Evolutionary conservation across 148 eudicot species (phyloP).

Genomic region (Fagopyrum esculentum): DNA sequence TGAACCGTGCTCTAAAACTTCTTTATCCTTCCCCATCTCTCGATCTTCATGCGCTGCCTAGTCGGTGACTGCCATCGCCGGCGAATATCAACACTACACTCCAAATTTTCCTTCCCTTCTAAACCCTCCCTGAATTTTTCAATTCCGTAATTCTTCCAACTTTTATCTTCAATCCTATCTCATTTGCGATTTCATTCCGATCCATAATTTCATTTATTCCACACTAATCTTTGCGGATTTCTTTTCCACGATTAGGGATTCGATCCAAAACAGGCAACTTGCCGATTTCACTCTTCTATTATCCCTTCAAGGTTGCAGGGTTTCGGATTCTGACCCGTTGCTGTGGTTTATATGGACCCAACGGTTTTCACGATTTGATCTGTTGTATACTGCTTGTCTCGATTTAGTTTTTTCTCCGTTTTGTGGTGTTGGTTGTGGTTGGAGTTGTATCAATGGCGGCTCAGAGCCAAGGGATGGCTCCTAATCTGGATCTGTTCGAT

Average conservation of each 20-base stretch:
- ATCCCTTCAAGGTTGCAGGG: background rate
- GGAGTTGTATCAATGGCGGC: constrained; percentile 46
- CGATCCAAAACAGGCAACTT: background rate
- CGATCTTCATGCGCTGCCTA: constrained; percentile 9
- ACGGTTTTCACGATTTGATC: background rate
- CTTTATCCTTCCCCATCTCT: background rate
- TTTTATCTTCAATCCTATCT: constrained; percentile 1
- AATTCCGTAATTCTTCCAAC: background rate
- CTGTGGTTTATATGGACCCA: background rate
- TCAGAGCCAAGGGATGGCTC: constrained; percentile 36
- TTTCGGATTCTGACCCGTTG: background rate
- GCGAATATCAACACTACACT: constrained; percentile 16
- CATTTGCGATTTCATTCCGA: background rate
- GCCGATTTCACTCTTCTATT: background rate
- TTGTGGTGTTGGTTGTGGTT: background rate
- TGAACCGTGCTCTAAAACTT: background rate
- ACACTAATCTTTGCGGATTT: background rate
- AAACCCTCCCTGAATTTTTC: constrained; percentile 10
- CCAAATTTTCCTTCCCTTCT: constrained; percentile 8
- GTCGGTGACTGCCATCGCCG: constrained; percentile 29
- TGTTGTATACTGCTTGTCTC: background rate
- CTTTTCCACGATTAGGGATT: constrained; percentile 4
- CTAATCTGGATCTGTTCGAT: constrained; percentile 66
- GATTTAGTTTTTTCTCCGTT: background rate
- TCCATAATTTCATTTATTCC: background rate